These are phyloP conservation scores for Quercus alba DNA, from an alignment of 306 rosid genomes.

Conservation along the genomic window DNA sequence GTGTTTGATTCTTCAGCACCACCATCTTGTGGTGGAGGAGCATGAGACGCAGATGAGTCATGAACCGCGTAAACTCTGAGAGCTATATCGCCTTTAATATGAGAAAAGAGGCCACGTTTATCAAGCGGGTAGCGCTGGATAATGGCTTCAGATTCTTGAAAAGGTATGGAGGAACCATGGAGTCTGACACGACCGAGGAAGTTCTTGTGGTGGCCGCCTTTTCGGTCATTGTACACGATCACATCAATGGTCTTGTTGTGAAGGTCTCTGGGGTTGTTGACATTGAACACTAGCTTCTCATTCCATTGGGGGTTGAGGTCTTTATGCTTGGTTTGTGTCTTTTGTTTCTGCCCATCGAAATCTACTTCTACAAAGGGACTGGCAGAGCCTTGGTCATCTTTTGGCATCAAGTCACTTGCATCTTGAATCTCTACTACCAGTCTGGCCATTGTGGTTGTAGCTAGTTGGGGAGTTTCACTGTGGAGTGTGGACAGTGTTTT, in stretches of 20 bases:
- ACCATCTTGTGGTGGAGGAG: conserved; percentile 9
- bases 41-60: conserved; percentile 18
- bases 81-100: conserved; percentile 73
- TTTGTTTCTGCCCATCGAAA: conserved; percentile 54
- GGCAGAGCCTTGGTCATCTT: conserved; percentile 74
- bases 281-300: conserved; percentile 58
- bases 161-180: conserved; percentile 57
- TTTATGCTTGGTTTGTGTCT: conserved; percentile 56
- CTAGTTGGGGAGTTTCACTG: not conserved
- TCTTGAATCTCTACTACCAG: conserved; percentile 72
- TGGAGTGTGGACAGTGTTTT: not conserved
- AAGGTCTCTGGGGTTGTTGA: conserved; percentile 42
- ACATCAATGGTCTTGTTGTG: conserved; percentile 57
- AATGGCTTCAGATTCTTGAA: conserved; percentile 51
- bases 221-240: conserved; percentile 46
- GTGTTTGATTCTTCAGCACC: conserved; percentile 16
- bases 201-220: conserved; percentile 36
- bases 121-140: conserved; percentile 84
- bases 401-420: conserved; percentile 75
- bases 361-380: conserved; percentile 71
- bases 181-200: conserved; percentile 81
- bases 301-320: conserved; percentile 83
- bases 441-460: conserved; percentile 40
- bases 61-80: conserved; percentile 47
- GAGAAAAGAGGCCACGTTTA: conserved; percentile 58